Evolutionary conservation across 2,329 filamentous ascomycete species (phyloP).

Genomic region (Didymella lethalis): DNA sequence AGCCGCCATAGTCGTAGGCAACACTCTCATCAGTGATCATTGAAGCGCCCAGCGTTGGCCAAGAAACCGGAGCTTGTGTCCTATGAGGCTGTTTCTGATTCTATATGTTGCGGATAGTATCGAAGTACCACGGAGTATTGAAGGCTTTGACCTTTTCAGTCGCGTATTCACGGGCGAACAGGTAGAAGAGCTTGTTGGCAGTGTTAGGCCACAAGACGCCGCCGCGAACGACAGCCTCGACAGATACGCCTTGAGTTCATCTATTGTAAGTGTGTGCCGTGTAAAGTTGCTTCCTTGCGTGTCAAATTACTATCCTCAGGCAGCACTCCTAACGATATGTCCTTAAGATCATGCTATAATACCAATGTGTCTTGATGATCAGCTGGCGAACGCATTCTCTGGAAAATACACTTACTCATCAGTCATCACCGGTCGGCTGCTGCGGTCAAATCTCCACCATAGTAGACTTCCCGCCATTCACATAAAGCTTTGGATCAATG

Average conservation of each 20-base stretch:
- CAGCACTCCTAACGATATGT: neutral
- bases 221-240: constrained; percentile 57
- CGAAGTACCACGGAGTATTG: constrained; percentile 61
- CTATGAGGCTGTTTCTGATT: constrained; percentile 44
- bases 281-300: no score
- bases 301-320: no score
- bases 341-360: neutral
- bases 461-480: constrained; percentile 58
- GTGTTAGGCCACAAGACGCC: constrained; percentile 64
- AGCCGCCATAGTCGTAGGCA: constrained; percentile 68
- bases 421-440: neutral
- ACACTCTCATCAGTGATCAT: constrained; percentile 17
- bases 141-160: constrained; percentile 44
- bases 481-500: constrained; percentile 64
- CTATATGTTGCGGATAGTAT: constrained; percentile 63
- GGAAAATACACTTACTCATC: no score
- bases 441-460: neutral
- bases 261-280: no score
- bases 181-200: constrained; percentile 67
- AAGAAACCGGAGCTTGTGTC: constrained; percentile 13
- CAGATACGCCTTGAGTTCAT: constrained; percentile 18
- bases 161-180: constrained; percentile 64
- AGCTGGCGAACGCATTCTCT: neutral
- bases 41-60: constrained; percentile 22
- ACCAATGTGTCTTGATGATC: constrained; percentile 1